Base-by-base conservation (phyloP, 495 filamentous ascomycete species). In the Aspergillus carlsbadensis region DNA sequence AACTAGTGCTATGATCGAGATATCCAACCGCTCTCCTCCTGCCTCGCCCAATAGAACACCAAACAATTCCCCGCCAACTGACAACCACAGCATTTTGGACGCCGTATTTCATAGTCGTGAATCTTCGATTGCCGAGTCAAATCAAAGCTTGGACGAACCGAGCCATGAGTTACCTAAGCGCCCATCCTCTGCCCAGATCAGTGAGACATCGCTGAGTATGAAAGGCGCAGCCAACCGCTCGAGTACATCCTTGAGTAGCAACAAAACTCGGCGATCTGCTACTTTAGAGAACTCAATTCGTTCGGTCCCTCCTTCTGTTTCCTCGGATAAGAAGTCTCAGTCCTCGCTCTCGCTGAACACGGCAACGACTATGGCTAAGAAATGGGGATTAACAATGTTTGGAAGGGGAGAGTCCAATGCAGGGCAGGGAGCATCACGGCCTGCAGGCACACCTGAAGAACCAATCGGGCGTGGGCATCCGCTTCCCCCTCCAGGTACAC, bases 361-460 rank as follows among this genome's bases (percentile, higher is more conserved):
- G 41, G 90, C 86, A 4, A 88, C 90, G 14, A 86, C 87, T 5
- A 86, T 83, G 11, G 90, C 91, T 2, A 92, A 87, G 67, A 91
- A 89, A 69, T 97, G 92, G 92, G 83, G 88, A 15, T 81, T 84
- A 76, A 87, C 82, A 61, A 84, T 89, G 5, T 79, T 92, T 47
- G 83, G 83, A 46, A 81, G 85, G 36, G 78, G 82, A 14, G 74
- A 78, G 0, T 47, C 60, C 29, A 69, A 63, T 64, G 21, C 60
- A 6, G 53, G 55, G 13, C 73, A 73, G 14, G 60, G 70, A 39
- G 42, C 64, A 53, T 66, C 67, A 39, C 75, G 73, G 64, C 70
- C 67, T 64, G 72, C 68, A 57, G 76, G 74, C n/a, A 83, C 84
- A 35, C 79, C 83, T 11, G 77, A 81, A 35, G 80, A 85, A 60